Conservation (phyloP, 2,329 filamentous ascomycete genomes). For the Penicillium fuscoglaucum region DNA sequence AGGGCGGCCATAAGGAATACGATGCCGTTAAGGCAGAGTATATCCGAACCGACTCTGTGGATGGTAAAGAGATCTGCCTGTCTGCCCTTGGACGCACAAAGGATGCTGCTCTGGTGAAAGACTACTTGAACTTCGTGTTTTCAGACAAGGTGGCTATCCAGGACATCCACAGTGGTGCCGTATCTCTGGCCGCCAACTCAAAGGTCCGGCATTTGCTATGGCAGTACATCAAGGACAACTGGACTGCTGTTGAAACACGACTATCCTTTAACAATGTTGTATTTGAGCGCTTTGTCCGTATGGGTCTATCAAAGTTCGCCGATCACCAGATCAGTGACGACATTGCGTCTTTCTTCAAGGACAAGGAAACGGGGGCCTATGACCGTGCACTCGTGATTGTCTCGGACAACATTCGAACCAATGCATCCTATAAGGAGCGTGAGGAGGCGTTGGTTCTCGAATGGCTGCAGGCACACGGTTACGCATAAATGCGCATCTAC, state of each 20-base stretch:
- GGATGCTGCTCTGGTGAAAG: conserved; percentile 65
- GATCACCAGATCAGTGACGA: conserved; percentile 69
- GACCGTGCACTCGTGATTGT: conserved; percentile 83
- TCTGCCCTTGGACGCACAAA: conserved; percentile 72
- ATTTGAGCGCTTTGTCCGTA: conserved; percentile 81
- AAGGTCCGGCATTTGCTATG: conserved; percentile 74
- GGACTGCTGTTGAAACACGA: conserved; percentile 69
- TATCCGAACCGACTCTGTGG: conserved; percentile 76
- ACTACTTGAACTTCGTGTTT: conserved; percentile 72
- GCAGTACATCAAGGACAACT: conserved; percentile 83
- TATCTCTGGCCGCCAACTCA: conserved; percentile 70
- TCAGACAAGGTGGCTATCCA: conserved; percentile 81
- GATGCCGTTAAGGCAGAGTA: conserved; percentile 82
- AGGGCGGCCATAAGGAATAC: conserved; percentile 69
- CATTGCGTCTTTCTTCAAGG: conserved; percentile 79
- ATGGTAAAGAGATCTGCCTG: conserved; percentile 86
- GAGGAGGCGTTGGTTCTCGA: conserved; percentile 72
- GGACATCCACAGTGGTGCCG: conserved; percentile 82
- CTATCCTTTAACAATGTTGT: conserved; percentile 81
- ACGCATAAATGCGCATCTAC: conserved; percentile 41
- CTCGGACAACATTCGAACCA: conserved; percentile 79
- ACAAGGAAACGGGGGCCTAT: conserved; percentile 82
- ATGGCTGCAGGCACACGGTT: conserved; percentile 70
- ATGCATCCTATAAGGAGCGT: conserved; percentile 77
- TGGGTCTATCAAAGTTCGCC: conserved; percentile 76